Evolutionary conservation across 1,139 yeast genomes (phyloP), one percentile per base, ranked within the genome.

Genomic region (Candida pseudoviswanathii): DNA sequence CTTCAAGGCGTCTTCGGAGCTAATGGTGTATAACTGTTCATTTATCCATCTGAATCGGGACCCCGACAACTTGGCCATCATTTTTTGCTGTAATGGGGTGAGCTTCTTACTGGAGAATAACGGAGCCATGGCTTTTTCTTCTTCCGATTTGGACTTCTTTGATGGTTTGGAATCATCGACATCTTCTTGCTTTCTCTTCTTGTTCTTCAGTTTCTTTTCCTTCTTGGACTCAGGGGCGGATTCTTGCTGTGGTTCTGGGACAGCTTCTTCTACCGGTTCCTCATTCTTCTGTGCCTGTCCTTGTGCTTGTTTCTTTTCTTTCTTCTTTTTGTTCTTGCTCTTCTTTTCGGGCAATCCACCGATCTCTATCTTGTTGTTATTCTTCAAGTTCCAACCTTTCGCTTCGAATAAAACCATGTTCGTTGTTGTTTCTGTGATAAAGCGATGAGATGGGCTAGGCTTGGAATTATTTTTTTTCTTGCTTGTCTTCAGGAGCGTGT

Each of bases 11-110:
- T 82, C 82, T 10, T 81, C 84, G 0, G 98, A 91, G 1, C 85
- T 71, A 27, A 85, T 86, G 0, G 98, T 94, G 63, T 94, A 94
- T 27, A 94, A 74, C 63, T 92, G 96, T 66, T 94, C 99, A 65
- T 94, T 94, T 63, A 94, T 95, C 98, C 98, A 94, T 66, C 99
- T 79, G 70, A 94, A 94, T 59, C 99, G 75, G 0, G 98, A 91
- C 0, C 99, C 99, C 1, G 96, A 84, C 43, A 94, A 78, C 66
- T 94, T 94, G 45, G 89, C 91, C 85, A 90, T 83, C 98, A 94
- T 94, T 64, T 94, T 95, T 60, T 88, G 90, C 66, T 95, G 99
- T 56, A 95, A 72, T 11, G 97, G 96, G 0, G 98, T 92, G 47
- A 94, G 72, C 50, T 86, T 85, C 1, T 73, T 58, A 34, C 59